Evolutionary conservation across 2,329 filamentous ascomycete genomes (phyloP).

Genomic region (Exophiala spinifera): DNA sequence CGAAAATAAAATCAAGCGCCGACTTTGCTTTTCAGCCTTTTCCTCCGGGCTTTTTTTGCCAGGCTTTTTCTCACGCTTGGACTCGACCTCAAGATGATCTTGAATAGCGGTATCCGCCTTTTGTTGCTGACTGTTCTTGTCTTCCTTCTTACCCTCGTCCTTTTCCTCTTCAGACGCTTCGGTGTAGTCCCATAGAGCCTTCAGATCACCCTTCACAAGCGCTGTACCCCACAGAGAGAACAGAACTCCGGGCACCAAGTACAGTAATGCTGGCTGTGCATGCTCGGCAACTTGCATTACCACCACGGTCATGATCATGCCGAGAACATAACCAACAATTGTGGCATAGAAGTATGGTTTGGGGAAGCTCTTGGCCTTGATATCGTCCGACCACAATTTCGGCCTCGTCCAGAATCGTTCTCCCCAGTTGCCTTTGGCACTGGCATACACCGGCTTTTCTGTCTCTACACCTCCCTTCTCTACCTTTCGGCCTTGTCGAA

Average conservation of each 20-base stretch:
- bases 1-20: constrained; percentile 14
- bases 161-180: constrained; percentile 57
- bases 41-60: background rate
- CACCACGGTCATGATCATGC: constrained; percentile 71
- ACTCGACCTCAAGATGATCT: background rate
- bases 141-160: constrained; percentile 25
- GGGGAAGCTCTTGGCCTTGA: constrained; percentile 56
- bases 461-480: constrained; percentile 22
- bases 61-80: background rate
- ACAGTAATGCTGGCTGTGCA: constrained; percentile 85
- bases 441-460: constrained; percentile 41
- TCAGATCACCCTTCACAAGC: constrained; percentile 65
- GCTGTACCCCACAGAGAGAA: constrained; percentile 73
- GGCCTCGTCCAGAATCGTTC: constrained; percentile 72
- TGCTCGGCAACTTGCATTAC: constrained; percentile 76
- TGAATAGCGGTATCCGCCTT: background rate
- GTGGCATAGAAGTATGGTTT: constrained; percentile 84
- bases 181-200: constrained; percentile 75
- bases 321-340: constrained; percentile 70
- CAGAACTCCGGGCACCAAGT: constrained; percentile 84
- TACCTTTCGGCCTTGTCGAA: constrained; percentile 52
- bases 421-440: constrained; percentile 73
- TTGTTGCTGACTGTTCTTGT: constrained; percentile 6
- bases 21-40: background rate
- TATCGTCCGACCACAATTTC: constrained; percentile 33